Evolutionary conservation across 495 filamentous ascomycete species (phyloP), one percentile per base, ranked within the genome.

Genomic region (Talaromyces wortmannii): DNA sequence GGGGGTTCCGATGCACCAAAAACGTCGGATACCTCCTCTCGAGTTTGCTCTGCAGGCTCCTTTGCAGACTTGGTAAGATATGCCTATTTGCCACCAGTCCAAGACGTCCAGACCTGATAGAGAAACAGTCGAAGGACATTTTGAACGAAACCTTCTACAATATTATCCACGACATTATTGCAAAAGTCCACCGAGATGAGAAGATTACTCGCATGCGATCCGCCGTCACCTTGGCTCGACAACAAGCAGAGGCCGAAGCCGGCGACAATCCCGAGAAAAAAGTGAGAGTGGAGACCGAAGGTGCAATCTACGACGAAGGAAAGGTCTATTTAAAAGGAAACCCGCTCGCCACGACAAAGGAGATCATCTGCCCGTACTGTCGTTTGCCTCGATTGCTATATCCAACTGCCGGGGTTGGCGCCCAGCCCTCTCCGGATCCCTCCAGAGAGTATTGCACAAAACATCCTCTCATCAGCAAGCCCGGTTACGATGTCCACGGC

Each of bases 401-500:
- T 59, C 84, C 85, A 4, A 79, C 79, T 17, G 78, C 82, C 30
- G 85, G 85, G 31, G 76, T 78, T 52, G 81, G 81, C 18, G 77
- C 81, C 17, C 72, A 74, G 36, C 79, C 81, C 59, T 80, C 82
- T 6, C 70, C 71, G 4, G 84, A 88, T 57, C 78, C 80, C 2
- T 74, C 80, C 58, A 70, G 79, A 59, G 75, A 78, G 58, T 95
- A 92, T 70, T 95, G 90, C 76, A 84, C 84, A 61, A 85, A 82
- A 55, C 83, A 84, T 50, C 89, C 90, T 10, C 84, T 85, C 69
- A 83, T 88, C 61, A 80, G 81, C 52, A 81, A 84, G 62, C 81
- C 84, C 2, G 87, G 87, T 51, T 85, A 84, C 69, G 90, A 95
- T 63, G 87, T 92, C 44, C 90, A 94, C 64, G 89, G 88, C 50